Evolutionary conservation across 129 eudicot genomes (phyloP), one percentile per base, ranked within the genome.

Genomic region (Pulicaria dysenterica): DNA sequence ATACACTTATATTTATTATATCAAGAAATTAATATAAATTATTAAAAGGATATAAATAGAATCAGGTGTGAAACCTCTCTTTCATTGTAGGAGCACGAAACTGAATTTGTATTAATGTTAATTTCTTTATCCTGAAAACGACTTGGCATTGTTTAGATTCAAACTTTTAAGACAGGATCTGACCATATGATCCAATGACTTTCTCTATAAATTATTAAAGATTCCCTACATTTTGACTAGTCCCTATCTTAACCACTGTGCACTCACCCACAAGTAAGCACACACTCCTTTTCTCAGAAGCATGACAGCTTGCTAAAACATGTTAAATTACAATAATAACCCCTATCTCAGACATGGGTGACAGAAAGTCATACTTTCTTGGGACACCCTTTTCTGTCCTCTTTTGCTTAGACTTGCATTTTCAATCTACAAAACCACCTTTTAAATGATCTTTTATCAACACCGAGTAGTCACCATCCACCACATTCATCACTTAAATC

Each of bases 261-360:
- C 74, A 44, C 73, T 14, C 82, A 9, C 48, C 74, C 75, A 56
- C 69, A 64, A 3, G 37, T 17, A n/a, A 58, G 34, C 67, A 16
- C 3, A 51, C 31, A 63, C 76, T 10, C 73, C 24, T 53, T 60
- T 79, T 56, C 31, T 24, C 56, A 69, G 74, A 67, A 71, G 15
- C 69, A 47, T 31, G 74, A 47, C 77, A 65, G 77, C 43, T n/a
- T n/a, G n/a, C n/a, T 70, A 16, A 62, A 70, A 62, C 77, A 70
- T 77, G 72, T 77, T 59, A 6, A 46, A 51, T 78, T 86, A 81
- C 85, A 49, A 58, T 37, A 44, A 15, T 78, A 67, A 81, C 86
- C 88, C 50, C 24, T 73, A 14, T 66, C 70, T 8, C 15, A 61
- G 78, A 83, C 88, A 86, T 82, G 88, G 85, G 80, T 61, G 65